Base-by-base conservation (phyloP, 2,329 filamentous ascomycete species). In the Fusarium albosuccineum region DNA sequence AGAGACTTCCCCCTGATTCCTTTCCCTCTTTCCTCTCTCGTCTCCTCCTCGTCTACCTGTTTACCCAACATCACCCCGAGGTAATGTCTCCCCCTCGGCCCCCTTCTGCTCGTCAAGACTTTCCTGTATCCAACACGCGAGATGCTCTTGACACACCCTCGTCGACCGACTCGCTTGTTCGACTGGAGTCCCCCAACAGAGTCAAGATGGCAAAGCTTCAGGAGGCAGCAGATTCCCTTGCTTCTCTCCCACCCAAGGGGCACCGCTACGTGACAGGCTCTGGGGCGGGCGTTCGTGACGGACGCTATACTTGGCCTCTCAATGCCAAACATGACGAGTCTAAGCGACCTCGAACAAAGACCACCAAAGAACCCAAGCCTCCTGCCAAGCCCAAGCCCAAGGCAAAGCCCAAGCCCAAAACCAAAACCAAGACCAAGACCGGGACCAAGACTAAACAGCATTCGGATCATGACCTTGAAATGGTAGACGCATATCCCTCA, bases 211-310 rank as follows among this genome's bases (percentile, higher is more conserved):
- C 46, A 37, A 55, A 51, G 14, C 49, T 67, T 36, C 49, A 48
- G 33, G 59, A 60, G 40, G 57, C 55, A 10, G 36, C 44, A 9
- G 66, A 71, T 17, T 49, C 60, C 46, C 70, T 70, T 14, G 34
- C 46, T 14, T 16, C 45, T 34, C 46, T 45, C 30, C 66, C 60
- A 8, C 27, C 49, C n/a, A 50, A 42, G 6, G 55, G 41, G 6
- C 63, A 68, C 22, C 59, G 57, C 27, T 71, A 67, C 36, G 57
- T 70, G 16, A 57, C 46, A 14, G 45, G 55, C 4, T 49, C 58
- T n/a, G 63, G 67, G 26, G 61, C 49, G 14, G 13, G 26, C 16
- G 29, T 56, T 17, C 48, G 37, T 37, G 52, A 68, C 37, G 39
- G 48, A n/a, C 68, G 52, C 39, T 70, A 68, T 49, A 33, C 13